These are phyloP conservation scores for Aspergillus tubingensis DNA, from an alignment of 2,329 filamentous ascomycete species.

Conservation along the genomic window DNA sequence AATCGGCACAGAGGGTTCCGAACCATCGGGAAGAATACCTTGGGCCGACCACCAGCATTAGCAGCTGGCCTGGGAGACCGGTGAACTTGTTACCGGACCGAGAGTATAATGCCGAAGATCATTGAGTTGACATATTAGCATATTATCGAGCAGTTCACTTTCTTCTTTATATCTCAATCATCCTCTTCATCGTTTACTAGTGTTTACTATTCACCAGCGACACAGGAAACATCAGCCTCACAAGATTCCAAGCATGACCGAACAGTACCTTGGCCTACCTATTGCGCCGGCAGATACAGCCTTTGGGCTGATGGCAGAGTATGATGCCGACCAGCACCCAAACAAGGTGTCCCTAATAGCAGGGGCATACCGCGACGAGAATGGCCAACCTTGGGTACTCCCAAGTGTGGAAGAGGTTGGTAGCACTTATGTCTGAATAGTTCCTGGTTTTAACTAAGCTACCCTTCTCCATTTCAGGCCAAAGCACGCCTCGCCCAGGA, in stretches of 20 bases:
- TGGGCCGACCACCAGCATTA: too few relatives aligned
- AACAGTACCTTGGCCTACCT: background rate
- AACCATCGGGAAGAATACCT: too few relatives aligned
- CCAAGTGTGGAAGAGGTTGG: slow-evolving; percentile 35
- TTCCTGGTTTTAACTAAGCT: too few relatives aligned
- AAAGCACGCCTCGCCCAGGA: background rate
- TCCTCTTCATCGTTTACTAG: background rate
- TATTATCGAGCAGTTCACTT: too few relatives aligned
- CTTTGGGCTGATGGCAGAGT: slow-evolving; percentile 30
- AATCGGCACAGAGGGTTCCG: too few relatives aligned
- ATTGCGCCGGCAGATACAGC: slow-evolving; percentile 2
- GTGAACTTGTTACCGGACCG: too few relatives aligned
- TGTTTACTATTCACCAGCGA: too few relatives aligned
- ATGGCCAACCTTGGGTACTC: slow-evolving; percentile 41
- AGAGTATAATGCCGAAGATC: too few relatives aligned
- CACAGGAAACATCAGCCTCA: background rate
- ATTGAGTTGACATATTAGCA: too few relatives aligned
- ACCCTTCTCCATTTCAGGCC: slow-evolving; percentile 69
- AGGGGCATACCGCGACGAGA: slow-evolving; percentile 46
- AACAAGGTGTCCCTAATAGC: slow-evolving; percentile 44
- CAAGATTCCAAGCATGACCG: background rate
- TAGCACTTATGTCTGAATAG: too few relatives aligned
- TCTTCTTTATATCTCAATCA: too few relatives aligned
- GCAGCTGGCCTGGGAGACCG: too few relatives aligned
- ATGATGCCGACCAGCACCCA: slow-evolving; percentile 23